Conservation (phyloP, 805 yeast genomes). For the Starmerella geochares region DNA sequence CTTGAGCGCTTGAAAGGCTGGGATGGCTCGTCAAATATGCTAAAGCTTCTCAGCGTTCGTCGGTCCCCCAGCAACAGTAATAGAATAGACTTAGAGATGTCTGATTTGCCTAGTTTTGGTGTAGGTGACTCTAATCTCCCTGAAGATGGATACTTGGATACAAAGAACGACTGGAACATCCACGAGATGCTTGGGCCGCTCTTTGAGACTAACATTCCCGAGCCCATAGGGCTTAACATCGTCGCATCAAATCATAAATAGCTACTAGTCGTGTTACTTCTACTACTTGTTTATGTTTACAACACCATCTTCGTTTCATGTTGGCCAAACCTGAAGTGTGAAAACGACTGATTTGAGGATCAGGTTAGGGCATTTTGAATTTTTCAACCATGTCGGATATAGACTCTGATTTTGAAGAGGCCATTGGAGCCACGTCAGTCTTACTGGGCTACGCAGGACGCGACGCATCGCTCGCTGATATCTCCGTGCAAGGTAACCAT, state of each 20-base stretch:
- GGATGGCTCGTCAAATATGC: neutral
- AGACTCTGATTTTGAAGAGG: slow-evolving; percentile 25
- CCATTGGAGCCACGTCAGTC: slow-evolving; percentile 28
- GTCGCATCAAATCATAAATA: no score
- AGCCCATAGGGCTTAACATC: neutral
- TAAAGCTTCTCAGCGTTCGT: neutral
- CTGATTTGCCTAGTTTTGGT: neutral
- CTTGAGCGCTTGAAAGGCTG: neutral
- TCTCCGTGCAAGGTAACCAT: slow-evolving; percentile 39
- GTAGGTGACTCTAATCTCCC: neutral
- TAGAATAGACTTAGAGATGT: neutral
- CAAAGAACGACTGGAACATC: neutral
- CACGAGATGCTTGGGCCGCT: neutral
- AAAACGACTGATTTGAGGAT: neutral
- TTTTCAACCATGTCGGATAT: slow-evolving; percentile 32
- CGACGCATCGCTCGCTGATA: slow-evolving; percentile 11
- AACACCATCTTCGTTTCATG: no score
- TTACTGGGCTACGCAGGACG: slow-evolving; percentile 33
- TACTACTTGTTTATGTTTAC: no score
- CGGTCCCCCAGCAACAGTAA: neutral
- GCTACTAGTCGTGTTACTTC: no score
- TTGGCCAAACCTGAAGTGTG: no score
- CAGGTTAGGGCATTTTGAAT: slow-evolving; percentile 2
- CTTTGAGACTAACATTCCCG: neutral
- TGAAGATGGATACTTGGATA: neutral